phyloP scores from a whole-genome alignment of 768 basidiomycete species.

The Boletus insuetus region DNA sequence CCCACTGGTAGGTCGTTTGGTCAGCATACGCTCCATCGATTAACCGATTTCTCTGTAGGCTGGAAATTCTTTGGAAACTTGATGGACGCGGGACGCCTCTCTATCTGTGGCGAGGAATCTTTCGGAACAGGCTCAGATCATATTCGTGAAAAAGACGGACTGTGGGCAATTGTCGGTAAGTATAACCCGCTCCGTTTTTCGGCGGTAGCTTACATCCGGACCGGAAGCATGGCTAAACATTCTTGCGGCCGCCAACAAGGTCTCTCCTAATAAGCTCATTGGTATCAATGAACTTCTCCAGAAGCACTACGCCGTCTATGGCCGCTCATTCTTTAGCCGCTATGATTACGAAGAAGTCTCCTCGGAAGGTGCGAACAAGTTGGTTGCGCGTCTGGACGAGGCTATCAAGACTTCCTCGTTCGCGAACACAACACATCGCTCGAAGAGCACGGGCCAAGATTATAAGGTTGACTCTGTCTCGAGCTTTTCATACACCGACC shows the following conservation, averaged over 20 bases:
- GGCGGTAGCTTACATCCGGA: constrained; percentile 1
- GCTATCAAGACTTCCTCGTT: constrained; percentile 69
- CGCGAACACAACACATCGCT: constrained; percentile 62
- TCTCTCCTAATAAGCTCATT: constrained; percentile 69
- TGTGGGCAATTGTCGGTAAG: constrained; percentile 95
- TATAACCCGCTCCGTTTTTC: constrained; percentile 9
- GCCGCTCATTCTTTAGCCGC: constrained; percentile 96
- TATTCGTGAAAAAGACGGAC: constrained; percentile 98
- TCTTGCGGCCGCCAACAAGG: constrained; percentile 81
- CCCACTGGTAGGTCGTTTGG: constrained; percentile 70
- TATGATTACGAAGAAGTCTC: constrained; percentile 99
- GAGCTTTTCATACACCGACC: constrained; percentile 96
- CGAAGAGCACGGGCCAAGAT: constrained; percentile 60
- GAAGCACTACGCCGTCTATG: constrained; percentile 88
- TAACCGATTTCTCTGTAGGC: constrained; percentile 44
- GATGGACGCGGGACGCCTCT: constrained; percentile 97
- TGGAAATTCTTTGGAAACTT: constrained; percentile 99
- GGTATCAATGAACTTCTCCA: constrained; percentile 91
- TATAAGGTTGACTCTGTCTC: constrained; percentile 78
- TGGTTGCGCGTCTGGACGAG: constrained; percentile 76
- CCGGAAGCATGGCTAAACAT: constrained; percentile 93
- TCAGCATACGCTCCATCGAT: not conserved
- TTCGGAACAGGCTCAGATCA: constrained; percentile 99
- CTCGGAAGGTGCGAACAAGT: constrained; percentile 82
- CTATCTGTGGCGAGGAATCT: constrained; percentile 98